Evolutionary conservation across 352 stramenopile genomes (phyloP).

Genomic region (Phytophthora chlamydospora): DNA sequence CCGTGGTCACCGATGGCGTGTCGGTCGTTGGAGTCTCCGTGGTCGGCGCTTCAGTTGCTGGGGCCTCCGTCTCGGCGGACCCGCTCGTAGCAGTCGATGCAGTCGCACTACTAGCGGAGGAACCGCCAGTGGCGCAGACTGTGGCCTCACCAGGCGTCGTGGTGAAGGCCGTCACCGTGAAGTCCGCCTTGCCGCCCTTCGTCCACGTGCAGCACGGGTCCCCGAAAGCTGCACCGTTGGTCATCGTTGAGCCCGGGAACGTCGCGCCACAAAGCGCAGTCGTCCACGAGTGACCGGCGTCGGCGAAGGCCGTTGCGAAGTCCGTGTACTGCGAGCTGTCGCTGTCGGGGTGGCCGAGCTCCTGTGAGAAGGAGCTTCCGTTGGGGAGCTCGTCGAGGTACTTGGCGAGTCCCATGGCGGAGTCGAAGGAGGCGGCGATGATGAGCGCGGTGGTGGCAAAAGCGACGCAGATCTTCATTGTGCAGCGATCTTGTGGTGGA

Average conservation of each 20-base stretch:
- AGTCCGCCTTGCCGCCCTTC: constrained; percentile 27
- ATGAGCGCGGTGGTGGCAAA: constrained; percentile 15
- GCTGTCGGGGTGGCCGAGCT: constrained; percentile 30
- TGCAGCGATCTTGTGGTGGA: not conserved
- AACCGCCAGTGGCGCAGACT: constrained; percentile 2
- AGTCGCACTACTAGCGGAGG: not conserved
- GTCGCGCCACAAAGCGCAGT: constrained; percentile 3
- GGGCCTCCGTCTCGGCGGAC: not conserved
- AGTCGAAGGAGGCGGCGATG: constrained; percentile 6
- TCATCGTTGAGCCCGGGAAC: constrained; percentile 18
- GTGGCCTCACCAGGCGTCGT: constrained; percentile 7
- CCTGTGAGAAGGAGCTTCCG: constrained; percentile 37
- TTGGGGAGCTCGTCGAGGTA: constrained; percentile 42
- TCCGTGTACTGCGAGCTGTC: constrained; percentile 33
- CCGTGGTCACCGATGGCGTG: constrained; percentile 8
- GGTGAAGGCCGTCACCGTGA: constrained; percentile 28
- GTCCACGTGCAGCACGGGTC: constrained; percentile 28
- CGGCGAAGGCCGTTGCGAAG: constrained; percentile 35
- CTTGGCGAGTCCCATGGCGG: constrained; percentile 6
- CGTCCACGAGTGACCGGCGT: constrained; percentile 20
- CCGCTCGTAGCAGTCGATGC: not conserved
- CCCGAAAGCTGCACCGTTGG: constrained; percentile 38
- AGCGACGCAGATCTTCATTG: constrained; percentile 11
- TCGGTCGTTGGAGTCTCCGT: constrained; percentile 1
- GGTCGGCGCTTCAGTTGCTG: constrained; percentile 1